Evolutionary conservation across 78 protist species (phyloP), one percentile per base, ranked within the genome.

Genomic region (Pigoraptor vietnamica): DNA sequence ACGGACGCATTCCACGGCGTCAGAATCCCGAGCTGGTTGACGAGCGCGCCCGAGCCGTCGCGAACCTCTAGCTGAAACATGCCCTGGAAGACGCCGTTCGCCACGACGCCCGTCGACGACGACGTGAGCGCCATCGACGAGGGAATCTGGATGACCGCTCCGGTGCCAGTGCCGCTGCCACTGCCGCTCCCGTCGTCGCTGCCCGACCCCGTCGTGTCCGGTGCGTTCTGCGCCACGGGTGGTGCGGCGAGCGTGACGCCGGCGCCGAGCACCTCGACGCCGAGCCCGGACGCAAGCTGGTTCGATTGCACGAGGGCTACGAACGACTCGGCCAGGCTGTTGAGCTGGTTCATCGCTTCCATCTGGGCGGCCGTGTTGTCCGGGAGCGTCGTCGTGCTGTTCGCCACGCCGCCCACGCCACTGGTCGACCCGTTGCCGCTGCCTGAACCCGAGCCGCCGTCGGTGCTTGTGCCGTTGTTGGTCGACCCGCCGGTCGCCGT

Each of bases 401-500:
- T 34, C n/a, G n/a, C n/a, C n/a, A n/a, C n/a, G n/a, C n/a, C n/a
- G n/a, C n/a, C n/a, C n/a, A n/a, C n/a, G n/a, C n/a, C n/a, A n/a
- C n/a, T n/a, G n/a, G n/a, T n/a, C n/a, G n/a, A n/a, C n/a, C n/a
- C n/a, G 24, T 24, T 34, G 38, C 32, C 38, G 67, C 67, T 48
- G 67, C 67, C 67, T 21, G 67, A 6, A 14, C 67, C 67, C 67
- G 67, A 21, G 67, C 14, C 67, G 67, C 14, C 67, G 67, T 48
- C 67, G 67, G 29, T 48, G 67, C 67, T 48, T n/a, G n/a, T n/a
- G 82, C 94, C 91, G 88, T 48, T 0, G 86, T 37, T 0, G 81
- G 0, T n/a, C 35, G 86, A 40, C 23, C 94, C 94, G 37, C 83
- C 94, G 24, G 94, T 92, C 35, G 14, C 92, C 87, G 89, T 93